Base-by-base conservation (phyloP, 352 stramenopile species). In the Globisporangium rhizosaccharum region DNA sequence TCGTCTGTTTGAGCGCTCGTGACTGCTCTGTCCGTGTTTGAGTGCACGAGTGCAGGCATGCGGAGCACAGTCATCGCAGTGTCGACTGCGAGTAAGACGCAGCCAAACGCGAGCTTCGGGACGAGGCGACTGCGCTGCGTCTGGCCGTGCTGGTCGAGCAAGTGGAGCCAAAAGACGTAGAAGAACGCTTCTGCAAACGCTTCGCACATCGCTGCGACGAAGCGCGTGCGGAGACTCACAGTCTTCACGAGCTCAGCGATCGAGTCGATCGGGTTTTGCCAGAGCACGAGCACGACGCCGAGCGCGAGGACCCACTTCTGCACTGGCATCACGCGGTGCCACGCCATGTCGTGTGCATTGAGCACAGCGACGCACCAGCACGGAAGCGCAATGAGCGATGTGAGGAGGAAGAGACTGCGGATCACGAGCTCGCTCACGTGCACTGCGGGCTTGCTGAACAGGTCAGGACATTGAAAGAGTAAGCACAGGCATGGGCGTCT, bases 261-360 rank as follows among this genome's bases (percentile, higher is more conserved):
- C 9, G 77, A 73, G 47, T 88, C 88, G 18, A 92, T 76, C 11
- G 85, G 85, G 30, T 94, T 94, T 53, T 94, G 85, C 79, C 80
- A 94, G 10, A 92, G 59, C n/a, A 92, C 57, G 7, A 94, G 67
- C 51, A 90, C 81, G 45, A 88, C 56, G 15, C 83, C 80, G 26
- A 94, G 57, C 1, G 71, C 78, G 10, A 92, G 54, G 23, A 92
- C 62, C 76, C 79, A 90, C 46, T 84, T 88, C 51, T 94, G 85
- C 11, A 91, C 79, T 0, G 71, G 70, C 39, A 92, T 67, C 1
- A 88, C 57, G 51, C 75, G 53, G 33, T 60, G 64, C 77, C 81
- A 90, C 15, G 71, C 76, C 51, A 73, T 66, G 25, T 59, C 56
- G 48, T 85, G 70, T 44, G 73, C 85, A 39, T 87, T 87, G 6